Evolutionary conservation across 2,329 filamentous ascomycete genomes (phyloP).

Genomic region (Exophiala alcalophila): DNA sequence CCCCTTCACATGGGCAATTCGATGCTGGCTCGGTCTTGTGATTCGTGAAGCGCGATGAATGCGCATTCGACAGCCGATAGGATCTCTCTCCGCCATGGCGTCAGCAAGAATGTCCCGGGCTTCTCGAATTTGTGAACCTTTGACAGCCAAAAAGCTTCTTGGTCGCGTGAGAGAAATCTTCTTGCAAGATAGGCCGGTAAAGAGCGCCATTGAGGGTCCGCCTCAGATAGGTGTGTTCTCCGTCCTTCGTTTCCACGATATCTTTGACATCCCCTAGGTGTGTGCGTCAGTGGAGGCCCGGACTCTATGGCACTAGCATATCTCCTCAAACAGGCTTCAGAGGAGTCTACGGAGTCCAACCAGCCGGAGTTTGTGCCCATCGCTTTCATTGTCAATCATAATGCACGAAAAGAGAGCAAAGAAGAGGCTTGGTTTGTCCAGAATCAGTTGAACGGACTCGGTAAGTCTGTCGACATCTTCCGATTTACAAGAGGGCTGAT

Average conservation of each 20-base stretch:
- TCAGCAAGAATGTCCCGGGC: too few species aligned
- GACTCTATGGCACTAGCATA: slow-evolving; percentile 96
- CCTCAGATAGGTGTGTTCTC: neutral
- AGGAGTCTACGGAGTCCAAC: slow-evolving; percentile 19
- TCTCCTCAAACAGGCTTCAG: slow-evolving; percentile 57
- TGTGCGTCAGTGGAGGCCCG: slow-evolving; percentile 88
- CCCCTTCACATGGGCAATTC: too few species aligned
- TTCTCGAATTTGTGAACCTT: too few species aligned
- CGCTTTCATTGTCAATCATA: slow-evolving; percentile 62
- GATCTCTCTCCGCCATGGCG: too few species aligned
- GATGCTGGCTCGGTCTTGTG: too few species aligned
- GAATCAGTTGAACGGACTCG: slow-evolving; percentile 43
- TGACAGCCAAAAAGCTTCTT: too few species aligned
- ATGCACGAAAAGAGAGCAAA: slow-evolving; percentile 53
- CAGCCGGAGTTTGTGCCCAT: slow-evolving; percentile 39
- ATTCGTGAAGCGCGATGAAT: too few species aligned
- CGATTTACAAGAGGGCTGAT: slow-evolving; percentile 29
- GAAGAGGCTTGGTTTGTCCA: slow-evolving; percentile 55
- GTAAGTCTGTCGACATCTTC: slow-evolving; percentile 36
- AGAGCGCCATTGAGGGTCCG: neutral
- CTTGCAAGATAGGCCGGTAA: neutral
- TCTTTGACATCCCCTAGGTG: slow-evolving; percentile 17
- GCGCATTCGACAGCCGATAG: too few species aligned
- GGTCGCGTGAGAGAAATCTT: too few species aligned
- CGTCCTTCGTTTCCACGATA: slow-evolving; percentile 1